Evolutionary conservation across 2,329 filamentous ascomycete genomes (phyloP), one percentile per base, ranked within the genome.

Genomic region (Botrytis porri): DNA sequence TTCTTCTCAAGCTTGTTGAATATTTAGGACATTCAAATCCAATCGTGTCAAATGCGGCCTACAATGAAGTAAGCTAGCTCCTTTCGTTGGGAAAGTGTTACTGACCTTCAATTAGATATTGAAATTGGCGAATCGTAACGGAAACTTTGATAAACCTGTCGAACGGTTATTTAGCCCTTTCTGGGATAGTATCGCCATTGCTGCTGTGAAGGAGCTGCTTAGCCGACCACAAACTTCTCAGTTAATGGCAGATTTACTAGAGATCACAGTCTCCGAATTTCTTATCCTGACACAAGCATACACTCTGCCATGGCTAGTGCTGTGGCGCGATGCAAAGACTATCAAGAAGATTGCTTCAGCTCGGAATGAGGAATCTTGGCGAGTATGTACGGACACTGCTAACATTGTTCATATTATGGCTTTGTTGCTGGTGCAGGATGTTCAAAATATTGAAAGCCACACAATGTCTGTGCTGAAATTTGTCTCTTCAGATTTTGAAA

Each of bases 11-110:
- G 76, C 86, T 98, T 10, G 86, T 98, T 14, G 93, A 97, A 73
- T 97, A 96, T 80, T 85, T 98, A 14, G 95, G 95, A 12, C 92
- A 96, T 82, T 85, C 88, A 60, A 97, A 97, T 80, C 88, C 89
- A 57, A 88, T 97, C 45, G 85, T 97, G 14, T 93, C 91, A 70
- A 92, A 91, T 7, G 88, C 94, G 75, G 93, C 95, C 5, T 96
- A 94, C 80, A 92, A 92, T 76, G 95, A 97, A 83, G 89, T 93
- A 69, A 70, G 88, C 39, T 14, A 69, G 70, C 18, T 20, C n/a
- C 9, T 16, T 20, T 18, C 14, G n/a, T 43, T 32, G 48, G 4
- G 1, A 25, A 22, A n/a, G 14, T 7, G 37, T 57, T 43, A 45
- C 37, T 61, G 9, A 60, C 22, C 7, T n/a, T 62, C 62, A 39